These are phyloP conservation scores for Sequoiadendron giganteum DNA, from an alignment of 75 land plant species.

Conservation along the genomic window DNA sequence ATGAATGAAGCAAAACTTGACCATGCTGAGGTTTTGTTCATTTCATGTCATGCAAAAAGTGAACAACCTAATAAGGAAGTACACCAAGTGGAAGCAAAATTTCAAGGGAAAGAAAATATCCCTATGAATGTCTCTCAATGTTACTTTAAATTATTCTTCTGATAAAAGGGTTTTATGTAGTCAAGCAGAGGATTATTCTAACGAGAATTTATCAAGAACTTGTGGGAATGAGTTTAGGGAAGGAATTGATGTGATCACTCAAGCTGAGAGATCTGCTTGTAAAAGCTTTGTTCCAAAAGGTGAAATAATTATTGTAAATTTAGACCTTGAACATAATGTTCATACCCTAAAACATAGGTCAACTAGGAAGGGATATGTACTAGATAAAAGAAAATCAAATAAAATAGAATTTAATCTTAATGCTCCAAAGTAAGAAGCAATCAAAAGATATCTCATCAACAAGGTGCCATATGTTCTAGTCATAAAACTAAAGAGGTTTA, in stretches of 20 bases:
- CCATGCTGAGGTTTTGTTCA: background rate
- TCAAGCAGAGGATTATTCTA: background rate
- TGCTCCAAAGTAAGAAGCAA: slow-evolving; percentile 76
- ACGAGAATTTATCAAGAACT: background rate
- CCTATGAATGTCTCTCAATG: background rate
- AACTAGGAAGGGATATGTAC: slow-evolving; percentile 10
- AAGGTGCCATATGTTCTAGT: slow-evolving; percentile 77
- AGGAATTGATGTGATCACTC: background rate
- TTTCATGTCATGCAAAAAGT: background rate
- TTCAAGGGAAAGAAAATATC: background rate
- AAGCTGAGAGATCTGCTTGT: background rate
- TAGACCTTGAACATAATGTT: background rate
- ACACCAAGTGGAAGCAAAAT: background rate
- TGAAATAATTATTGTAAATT: background rate
- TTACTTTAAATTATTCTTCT: background rate
- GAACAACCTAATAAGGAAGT: background rate
- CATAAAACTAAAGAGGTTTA: slow-evolving; percentile 89
- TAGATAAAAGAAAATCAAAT: slow-evolving; percentile 18
- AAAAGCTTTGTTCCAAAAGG: background rate
- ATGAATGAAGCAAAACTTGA: background rate
- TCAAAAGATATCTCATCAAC: slow-evolving; percentile 64
- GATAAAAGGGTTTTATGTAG: background rate
- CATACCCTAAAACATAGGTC: background rate
- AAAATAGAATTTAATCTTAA: slow-evolving; percentile 19
- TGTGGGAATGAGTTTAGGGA: background rate